Conservation (phyloP, 1,284 basidiomycete genomes). For the Cryptococcus neoformans region DNA sequence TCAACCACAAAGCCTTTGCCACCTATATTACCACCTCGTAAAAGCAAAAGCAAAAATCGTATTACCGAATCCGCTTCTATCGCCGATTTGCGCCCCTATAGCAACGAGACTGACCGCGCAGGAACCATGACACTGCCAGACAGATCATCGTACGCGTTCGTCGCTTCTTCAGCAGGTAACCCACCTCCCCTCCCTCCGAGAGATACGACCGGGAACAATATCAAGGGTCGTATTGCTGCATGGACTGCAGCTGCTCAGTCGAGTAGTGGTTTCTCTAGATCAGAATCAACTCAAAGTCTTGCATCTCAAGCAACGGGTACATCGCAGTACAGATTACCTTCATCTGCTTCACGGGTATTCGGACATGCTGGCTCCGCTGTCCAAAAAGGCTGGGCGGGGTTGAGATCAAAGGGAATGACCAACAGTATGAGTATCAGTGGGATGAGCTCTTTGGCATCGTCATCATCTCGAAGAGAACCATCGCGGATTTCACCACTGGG, state of each 20-base stretch:
- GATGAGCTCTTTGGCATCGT: slow-evolving; percentile 17
- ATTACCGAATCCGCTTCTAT: not conserved
- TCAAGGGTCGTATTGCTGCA: slow-evolving; percentile 31
- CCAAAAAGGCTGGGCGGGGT: slow-evolving; percentile 40
- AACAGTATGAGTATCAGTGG: slow-evolving; percentile 26
- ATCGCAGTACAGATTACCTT: slow-evolving; percentile 27
- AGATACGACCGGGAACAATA: slow-evolving; percentile 27
- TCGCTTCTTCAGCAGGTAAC: slow-evolving; percentile 15
- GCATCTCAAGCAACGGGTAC: slow-evolving; percentile 15
- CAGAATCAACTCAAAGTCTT: slow-evolving; percentile 34
- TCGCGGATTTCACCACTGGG: slow-evolving; percentile 22
- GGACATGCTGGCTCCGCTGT: slow-evolving; percentile 42
- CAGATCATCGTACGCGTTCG: slow-evolving; percentile 22
- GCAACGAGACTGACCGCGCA: slow-evolving; percentile 3
- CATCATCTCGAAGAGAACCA: slow-evolving; percentile 10
- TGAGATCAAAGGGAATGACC: slow-evolving; percentile 27
- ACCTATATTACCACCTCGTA: slow-evolving; percentile 35
- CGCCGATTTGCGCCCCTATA: not conserved
- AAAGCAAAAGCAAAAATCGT: slow-evolving; percentile 4
- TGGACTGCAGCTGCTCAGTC: slow-evolving; percentile 31
- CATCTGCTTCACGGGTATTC: slow-evolving; percentile 35
- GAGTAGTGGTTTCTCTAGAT: slow-evolving; percentile 24
- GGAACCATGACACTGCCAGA: slow-evolving; percentile 8
- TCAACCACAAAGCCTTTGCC: slow-evolving; percentile 26
- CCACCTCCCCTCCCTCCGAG: slow-evolving; percentile 29